Percentiles rank a stretch among this genome's conserved stretches.
These are phyloP conservation scores for Vicia sativa DNA, from an alignment of 306 rosid species.

Conservation along the genomic window DNA sequence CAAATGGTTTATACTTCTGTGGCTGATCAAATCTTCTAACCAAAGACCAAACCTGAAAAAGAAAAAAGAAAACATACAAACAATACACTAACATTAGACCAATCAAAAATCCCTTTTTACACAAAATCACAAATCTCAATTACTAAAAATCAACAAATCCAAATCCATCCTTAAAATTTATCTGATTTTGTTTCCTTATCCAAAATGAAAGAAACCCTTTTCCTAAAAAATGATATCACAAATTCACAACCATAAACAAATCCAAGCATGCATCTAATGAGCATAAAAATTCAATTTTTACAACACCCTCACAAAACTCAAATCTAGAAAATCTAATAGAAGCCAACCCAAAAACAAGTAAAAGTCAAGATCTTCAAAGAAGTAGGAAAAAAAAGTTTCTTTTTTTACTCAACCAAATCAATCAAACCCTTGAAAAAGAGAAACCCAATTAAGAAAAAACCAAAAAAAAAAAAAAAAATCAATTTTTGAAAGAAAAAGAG, in stretches of 20 bases:
- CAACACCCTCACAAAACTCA: background rate
- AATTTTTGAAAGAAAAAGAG: background rate
- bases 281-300: conserved; percentile 11
- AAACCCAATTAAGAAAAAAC: conserved; percentile 6
- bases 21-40: conserved; percentile 97
- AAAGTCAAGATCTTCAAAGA: conserved; percentile 48
- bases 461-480: background rate
- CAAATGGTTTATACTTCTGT: conserved; percentile 87
- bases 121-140: conserved; percentile 15
- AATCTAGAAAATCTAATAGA: background rate
- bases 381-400: background rate
- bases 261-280: conserved; percentile 13
- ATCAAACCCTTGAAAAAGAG: conserved; percentile 7
- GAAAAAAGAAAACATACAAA: conserved; percentile 9
- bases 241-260: conserved; percentile 24
- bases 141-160: background rate
- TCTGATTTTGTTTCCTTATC: background rate
- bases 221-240: conserved; percentile 1
- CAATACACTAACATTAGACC: conserved; percentile 31
- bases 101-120: conserved; percentile 18
- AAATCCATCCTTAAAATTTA: conserved; percentile 25
- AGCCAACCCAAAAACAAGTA: conserved; percentile 23
- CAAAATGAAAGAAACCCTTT: conserved; percentile 18
- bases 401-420: background rate
- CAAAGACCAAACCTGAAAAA: conserved; percentile 91